A percentile compares a stretch with the other conserved stretches of the same genome.
phyloP scores from a whole-genome alignment of 1,284 basidiomycete genomes.

The Phellinidium pouzarii region DNA sequence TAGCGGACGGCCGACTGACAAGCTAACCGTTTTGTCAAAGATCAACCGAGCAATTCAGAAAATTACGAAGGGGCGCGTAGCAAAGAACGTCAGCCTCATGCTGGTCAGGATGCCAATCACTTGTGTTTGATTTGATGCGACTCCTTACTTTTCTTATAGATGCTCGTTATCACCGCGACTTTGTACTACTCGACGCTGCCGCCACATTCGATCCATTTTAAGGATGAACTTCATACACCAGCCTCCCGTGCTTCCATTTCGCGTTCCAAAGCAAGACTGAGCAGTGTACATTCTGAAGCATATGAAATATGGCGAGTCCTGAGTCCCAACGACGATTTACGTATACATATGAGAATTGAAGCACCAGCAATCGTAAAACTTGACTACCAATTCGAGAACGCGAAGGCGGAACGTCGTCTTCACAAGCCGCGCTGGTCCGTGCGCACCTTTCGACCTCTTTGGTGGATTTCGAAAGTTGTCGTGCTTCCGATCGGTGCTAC shows the following conservation, averaged over 20 bases:
- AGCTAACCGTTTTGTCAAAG: neutral
- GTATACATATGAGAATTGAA: slow-evolving; percentile 79
- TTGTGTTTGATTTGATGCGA: slow-evolving; percentile 7
- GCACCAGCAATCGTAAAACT: slow-evolving; percentile 74
- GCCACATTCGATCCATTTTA: slow-evolving; percentile 31
- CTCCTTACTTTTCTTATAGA: slow-evolving; percentile 32
- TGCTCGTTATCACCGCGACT: slow-evolving; percentile 65
- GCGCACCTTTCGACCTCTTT: slow-evolving; percentile 45
- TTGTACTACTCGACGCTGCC: slow-evolving; percentile 66
- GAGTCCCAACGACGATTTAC: slow-evolving; percentile 63
- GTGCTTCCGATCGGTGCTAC: slow-evolving; percentile 81
- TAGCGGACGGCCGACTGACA: neutral
- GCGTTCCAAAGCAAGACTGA: slow-evolving; percentile 26
- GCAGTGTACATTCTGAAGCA: slow-evolving; percentile 38
- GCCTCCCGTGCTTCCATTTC: slow-evolving; percentile 32
- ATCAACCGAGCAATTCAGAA: neutral
- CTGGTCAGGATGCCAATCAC: slow-evolving; percentile 58
- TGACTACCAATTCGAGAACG: slow-evolving; percentile 32
- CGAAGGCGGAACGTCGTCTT: slow-evolving; percentile 29
- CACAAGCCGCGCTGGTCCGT: slow-evolving; percentile 33
- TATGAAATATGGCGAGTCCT: slow-evolving; percentile 74
- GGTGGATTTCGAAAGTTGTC: slow-evolving; percentile 78
- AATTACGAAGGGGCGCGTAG: slow-evolving; percentile 49
- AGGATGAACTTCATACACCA: slow-evolving; percentile 23
- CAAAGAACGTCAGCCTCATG: slow-evolving; percentile 75